Evolutionary conservation across 1,284 basidiomycete species (phyloP).

Genomic region (Naganishia liquefaciens): DNA sequence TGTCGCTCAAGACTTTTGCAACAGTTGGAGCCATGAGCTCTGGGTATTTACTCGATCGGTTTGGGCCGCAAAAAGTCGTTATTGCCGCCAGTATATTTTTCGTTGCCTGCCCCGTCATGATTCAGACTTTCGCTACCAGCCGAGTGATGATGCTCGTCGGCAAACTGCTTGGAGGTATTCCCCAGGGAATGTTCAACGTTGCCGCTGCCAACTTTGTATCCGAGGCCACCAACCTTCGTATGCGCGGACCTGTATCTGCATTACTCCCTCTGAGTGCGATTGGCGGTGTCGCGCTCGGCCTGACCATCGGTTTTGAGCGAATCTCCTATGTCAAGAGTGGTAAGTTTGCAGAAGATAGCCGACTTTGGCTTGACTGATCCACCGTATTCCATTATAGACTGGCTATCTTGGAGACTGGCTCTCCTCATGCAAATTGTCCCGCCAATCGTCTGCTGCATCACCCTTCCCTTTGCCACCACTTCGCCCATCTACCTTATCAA

Average conservation of each 20-base stretch:
- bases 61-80: slow-evolving; percentile 26
- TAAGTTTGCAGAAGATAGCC: neutral
- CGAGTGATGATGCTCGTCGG: slow-evolving; percentile 32
- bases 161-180: slow-evolving; percentile 30
- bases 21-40: slow-evolving; percentile 29
- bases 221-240: slow-evolving; percentile 26
- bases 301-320: slow-evolving; percentile 29
- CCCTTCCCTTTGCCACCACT: slow-evolving; percentile 26
- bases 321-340: slow-evolving; percentile 30
- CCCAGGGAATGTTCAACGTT: slow-evolving; percentile 31
- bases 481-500: slow-evolving; percentile 32
- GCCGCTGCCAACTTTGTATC: slow-evolving; percentile 31
- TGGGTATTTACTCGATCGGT: slow-evolving; percentile 28
- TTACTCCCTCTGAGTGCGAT: slow-evolving; percentile 26
- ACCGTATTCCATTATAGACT: slow-evolving; percentile 8
- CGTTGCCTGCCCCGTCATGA: slow-evolving; percentile 14
- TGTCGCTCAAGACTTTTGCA: neutral
- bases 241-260: slow-evolving; percentile 30
- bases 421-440: slow-evolving; percentile 30
- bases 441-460: slow-evolving; percentile 19
- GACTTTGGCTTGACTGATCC: neutral
- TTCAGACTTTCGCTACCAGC: slow-evolving; percentile 25
- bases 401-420: slow-evolving; percentile 32
- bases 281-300: slow-evolving; percentile 27
- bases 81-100: slow-evolving; percentile 28